These are phyloP conservation scores for Lentithecium fluviatile DNA, from an alignment of 495 filamentous ascomycete genomes.

Conservation along the genomic window DNA sequence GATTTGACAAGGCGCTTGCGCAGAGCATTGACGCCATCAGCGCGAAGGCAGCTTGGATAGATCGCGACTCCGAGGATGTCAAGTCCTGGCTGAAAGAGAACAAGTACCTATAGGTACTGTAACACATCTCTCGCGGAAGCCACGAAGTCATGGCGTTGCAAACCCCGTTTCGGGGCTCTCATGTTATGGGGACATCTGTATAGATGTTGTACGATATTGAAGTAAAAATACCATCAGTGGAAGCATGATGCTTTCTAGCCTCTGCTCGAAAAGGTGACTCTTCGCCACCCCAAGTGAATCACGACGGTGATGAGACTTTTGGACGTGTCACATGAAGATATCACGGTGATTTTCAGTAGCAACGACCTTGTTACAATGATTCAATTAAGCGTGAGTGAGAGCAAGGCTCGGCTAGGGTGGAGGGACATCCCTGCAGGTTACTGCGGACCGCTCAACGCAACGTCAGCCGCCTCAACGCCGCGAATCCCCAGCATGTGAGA, in stretches of 20 bases:
- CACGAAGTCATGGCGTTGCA: neutral
- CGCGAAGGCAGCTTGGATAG: slow-evolving; percentile 62
- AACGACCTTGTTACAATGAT: too few species aligned
- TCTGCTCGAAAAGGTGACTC: neutral
- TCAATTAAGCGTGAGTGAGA: too few species aligned
- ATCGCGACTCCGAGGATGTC: slow-evolving; percentile 62
- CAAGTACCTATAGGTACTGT: slow-evolving; percentile 46
- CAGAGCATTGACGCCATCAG: slow-evolving; percentile 61
- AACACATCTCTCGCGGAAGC: neutral
- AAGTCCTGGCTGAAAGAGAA: slow-evolving; percentile 60
- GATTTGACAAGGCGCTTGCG: slow-evolving; percentile 57
- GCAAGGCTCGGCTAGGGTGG: too few species aligned
- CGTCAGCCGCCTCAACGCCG: slow-evolving; percentile 4
- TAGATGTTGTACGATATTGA: neutral
- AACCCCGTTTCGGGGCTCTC: neutral
- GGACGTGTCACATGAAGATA: too few species aligned
- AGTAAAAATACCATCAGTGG: neutral
- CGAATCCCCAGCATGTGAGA: slow-evolving; percentile 4
- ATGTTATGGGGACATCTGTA: neutral
- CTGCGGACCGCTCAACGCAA: slow-evolving; percentile 2
- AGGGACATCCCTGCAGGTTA: too few species aligned
- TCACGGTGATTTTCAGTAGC: too few species aligned
- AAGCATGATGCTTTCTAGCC: neutral
- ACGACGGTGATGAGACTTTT: too few species aligned
- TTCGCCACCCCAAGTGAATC: too few species aligned